Percentiles rank a stretch among this genome's conserved stretches.
Conservation (phyloP, 257 asterid genomes). For the Ophiorrhiza pumila region DNA sequence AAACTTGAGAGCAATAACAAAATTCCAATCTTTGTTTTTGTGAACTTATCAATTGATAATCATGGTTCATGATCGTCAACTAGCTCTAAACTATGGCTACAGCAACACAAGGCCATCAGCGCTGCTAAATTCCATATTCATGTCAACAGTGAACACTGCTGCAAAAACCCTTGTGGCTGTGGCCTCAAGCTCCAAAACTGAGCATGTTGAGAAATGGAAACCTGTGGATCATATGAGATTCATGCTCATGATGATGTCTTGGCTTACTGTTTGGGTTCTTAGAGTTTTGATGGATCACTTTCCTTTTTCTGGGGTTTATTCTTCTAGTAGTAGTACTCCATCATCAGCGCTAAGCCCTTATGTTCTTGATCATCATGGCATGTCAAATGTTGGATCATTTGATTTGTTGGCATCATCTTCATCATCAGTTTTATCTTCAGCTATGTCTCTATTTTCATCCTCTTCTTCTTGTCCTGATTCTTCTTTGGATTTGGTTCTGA, state of each 20-base stretch:
- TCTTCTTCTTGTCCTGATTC: not conserved
- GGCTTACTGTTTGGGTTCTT: slow-evolving; percentile 32
- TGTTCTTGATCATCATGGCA: slow-evolving; percentile 1
- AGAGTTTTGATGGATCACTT: slow-evolving; percentile 31
- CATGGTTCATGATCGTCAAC: slow-evolving; percentile 16
- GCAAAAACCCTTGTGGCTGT: slow-evolving; percentile 34
- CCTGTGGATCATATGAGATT: slow-evolving; percentile 28
- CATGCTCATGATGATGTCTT: slow-evolving; percentile 29
- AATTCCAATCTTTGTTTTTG: no score
- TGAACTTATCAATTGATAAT: no score
- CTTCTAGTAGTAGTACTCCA: not conserved
- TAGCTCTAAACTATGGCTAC: slow-evolving; percentile 18
- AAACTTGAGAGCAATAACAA: no score
- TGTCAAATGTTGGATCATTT: not conserved
- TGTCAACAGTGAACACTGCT: slow-evolving; percentile 30
- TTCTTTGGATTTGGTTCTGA: slow-evolving; percentile 15
- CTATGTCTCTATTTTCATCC: not conserved
- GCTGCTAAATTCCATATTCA: slow-evolving; percentile 26
- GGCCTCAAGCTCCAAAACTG: slow-evolving; percentile 19
- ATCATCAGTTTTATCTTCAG: not conserved
- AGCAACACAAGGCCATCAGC: slow-evolving; percentile 27
- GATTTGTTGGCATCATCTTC: slow-evolving; percentile 10
- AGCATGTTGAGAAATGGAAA: slow-evolving; percentile 22
- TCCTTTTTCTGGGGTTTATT: slow-evolving; percentile 5
- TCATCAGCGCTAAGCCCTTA: not conserved